These are phyloP conservation scores for Cokeromyces recurvatus DNA, from an alignment of 371 early-diverging fungal species.

Conservation along the genomic window DNA sequence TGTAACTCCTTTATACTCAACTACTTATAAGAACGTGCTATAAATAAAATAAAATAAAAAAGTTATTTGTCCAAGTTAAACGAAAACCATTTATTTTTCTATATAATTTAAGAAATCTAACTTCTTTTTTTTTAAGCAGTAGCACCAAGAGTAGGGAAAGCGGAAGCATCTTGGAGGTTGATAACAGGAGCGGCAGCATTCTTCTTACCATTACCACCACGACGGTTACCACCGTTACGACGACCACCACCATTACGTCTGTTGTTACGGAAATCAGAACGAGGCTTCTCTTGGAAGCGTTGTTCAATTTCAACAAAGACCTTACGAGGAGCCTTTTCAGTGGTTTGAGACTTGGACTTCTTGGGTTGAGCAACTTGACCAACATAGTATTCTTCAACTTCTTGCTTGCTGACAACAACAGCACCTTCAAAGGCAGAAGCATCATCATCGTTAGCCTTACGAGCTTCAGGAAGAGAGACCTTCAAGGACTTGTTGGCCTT, in stretches of 20 bases:
- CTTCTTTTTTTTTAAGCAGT: too few species aligned
- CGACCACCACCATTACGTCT: constrained; percentile 30
- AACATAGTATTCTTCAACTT: constrained; percentile 54
- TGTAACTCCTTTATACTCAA: too few species aligned
- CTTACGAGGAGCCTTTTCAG: constrained; percentile 37
- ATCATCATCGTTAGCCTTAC: constrained; percentile 77
- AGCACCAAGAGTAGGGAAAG: constrained; percentile 75
- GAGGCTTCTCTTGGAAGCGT: constrained; percentile 40
- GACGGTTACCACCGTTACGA: constrained; percentile 25
- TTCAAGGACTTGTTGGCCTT: constrained; percentile 59
- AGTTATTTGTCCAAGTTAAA: too few species aligned
- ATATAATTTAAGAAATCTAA: too few species aligned
- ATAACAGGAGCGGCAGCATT: constrained; percentile 45
- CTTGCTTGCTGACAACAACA: constrained; percentile 61
- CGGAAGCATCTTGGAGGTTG: constrained; percentile 67
- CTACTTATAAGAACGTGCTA: too few species aligned
- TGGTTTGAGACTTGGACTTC: constrained; percentile 22
- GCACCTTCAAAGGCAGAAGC: constrained; percentile 73
- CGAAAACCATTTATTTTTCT: too few species aligned
- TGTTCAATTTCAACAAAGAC: constrained; percentile 46
- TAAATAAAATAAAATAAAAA: too few species aligned
- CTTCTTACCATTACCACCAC: constrained; percentile 19
- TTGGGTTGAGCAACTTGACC: constrained; percentile 64
- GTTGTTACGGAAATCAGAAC: constrained; percentile 29
- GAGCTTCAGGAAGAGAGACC: constrained; percentile 52